A percentile compares a stretch with the other conserved stretches of the same genome.
Evolutionary conservation across 2,329 filamentous ascomycete species (phyloP).

Genomic region (Diaporthe sp.): DNA sequence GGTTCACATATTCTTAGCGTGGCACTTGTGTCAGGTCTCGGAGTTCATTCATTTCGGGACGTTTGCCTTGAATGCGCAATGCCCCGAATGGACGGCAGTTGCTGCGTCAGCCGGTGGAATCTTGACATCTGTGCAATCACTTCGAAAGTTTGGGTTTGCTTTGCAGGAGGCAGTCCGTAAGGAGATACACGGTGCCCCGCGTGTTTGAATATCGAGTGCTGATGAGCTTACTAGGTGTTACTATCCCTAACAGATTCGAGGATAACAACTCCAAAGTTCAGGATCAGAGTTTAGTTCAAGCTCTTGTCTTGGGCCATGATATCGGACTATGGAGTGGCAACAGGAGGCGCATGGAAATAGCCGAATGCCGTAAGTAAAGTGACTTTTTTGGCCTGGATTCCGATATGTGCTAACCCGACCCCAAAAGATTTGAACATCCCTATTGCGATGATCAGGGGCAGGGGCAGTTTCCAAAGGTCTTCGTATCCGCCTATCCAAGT

Average conservation of each 20-base stretch:
- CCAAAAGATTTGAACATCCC: slow-evolving; percentile 46
- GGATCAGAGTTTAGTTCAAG: slow-evolving; percentile 64
- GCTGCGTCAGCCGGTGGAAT: slow-evolving; percentile 73
- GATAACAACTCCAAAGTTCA: slow-evolving; percentile 61
- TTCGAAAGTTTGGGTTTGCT: slow-evolving; percentile 73
- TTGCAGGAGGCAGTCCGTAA: slow-evolving; percentile 65
- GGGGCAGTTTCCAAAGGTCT: slow-evolving; percentile 70
- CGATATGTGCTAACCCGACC: neutral
- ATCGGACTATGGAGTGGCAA: slow-evolving; percentile 69
- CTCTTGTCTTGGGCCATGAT: slow-evolving; percentile 63
- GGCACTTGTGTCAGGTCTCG: slow-evolving; percentile 68
- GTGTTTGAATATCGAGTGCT: slow-evolving; percentile 23
- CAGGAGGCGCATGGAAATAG: slow-evolving; percentile 68
- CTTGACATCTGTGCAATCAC: slow-evolving; percentile 67
- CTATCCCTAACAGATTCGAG: slow-evolving; percentile 58
- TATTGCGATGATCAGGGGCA: slow-evolving; percentile 63
- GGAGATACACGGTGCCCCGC: slow-evolving; percentile 36
- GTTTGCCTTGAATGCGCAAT: slow-evolving; percentile 67
- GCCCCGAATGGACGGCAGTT: slow-evolving; percentile 71
- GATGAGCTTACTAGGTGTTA: slow-evolving; percentile 46
- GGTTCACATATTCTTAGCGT: slow-evolving; percentile 71
- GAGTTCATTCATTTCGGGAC: slow-evolving; percentile 74
- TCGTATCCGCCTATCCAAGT: slow-evolving; percentile 66
- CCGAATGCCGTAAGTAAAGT: slow-evolving; percentile 61
- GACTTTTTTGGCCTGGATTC: no score